Conservation (phyloP, 1,284 basidiomycete species). For the Malassezia vespertilionis region DNA sequence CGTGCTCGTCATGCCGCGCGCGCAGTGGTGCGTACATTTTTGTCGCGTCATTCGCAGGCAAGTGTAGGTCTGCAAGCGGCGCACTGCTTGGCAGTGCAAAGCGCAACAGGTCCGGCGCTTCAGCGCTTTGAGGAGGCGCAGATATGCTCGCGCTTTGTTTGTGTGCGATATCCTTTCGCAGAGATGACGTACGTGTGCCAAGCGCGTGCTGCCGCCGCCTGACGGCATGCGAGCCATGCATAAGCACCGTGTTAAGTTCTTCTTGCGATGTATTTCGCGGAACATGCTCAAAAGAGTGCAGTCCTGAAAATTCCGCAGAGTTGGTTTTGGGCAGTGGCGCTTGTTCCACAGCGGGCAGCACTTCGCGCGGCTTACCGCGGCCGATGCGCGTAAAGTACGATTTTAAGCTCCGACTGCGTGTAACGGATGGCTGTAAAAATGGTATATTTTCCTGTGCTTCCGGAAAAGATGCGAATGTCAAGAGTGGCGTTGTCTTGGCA, state of each 20-base stretch:
- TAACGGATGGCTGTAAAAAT: background rate
- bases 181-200: background rate
- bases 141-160: background rate
- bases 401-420: conserved; percentile 6
- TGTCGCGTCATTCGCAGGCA: background rate
- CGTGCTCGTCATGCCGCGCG: too few species aligned
- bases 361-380: background rate
- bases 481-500: background rate
- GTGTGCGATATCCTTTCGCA: background rate
- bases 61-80: background rate
- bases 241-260: conserved; percentile 6
- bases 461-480: background rate
- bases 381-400: conserved; percentile 3
- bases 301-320: background rate
- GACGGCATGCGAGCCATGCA: conserved; percentile 5
- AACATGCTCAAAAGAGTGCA: background rate
- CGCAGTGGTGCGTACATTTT: background rate
- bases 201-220: conserved; percentile 5
- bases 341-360: background rate
- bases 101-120: background rate
- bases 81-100: background rate
- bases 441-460: too few species aligned
- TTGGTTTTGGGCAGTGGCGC: background rate
- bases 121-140: background rate
- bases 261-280: background rate